A percentile compares a stretch with the other conserved stretches of the same genome.
Evolutionary conservation across 768 basidiomycete species (phyloP).

Genomic region (Phanerochaete carnosa): DNA sequence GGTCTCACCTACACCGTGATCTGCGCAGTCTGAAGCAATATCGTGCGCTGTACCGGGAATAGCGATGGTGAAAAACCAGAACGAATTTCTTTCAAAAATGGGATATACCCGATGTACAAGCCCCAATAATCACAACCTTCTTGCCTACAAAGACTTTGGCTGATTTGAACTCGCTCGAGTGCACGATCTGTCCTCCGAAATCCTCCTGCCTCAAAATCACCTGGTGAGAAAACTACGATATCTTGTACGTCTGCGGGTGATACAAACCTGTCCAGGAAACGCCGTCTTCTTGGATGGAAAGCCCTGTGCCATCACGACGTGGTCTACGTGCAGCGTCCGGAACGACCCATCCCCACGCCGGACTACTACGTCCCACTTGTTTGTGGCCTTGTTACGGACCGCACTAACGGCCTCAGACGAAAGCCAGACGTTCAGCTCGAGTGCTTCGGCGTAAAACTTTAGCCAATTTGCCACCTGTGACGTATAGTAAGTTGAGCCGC

Average conservation of each 20-base stretch:
- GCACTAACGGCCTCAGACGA: constrained; percentile 30
- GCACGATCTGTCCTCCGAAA: constrained; percentile 61
- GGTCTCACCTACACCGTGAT: constrained; percentile 39
- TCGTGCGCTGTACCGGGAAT: constrained; percentile 38
- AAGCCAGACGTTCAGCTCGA: constrained; percentile 67
- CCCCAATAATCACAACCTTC: constrained; percentile 67
- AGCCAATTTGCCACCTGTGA: constrained; percentile 62
- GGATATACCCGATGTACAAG: constrained; percentile 45
- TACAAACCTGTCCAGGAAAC: constrained; percentile 56
- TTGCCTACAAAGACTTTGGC: constrained; percentile 60
- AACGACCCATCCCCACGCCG: constrained; percentile 33
- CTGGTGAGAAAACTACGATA: too few relatives aligned
- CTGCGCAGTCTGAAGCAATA: constrained; percentile 43
- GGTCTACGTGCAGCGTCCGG: constrained; percentile 26
- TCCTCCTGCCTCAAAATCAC: too few relatives aligned
- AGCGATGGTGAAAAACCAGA: background rate
- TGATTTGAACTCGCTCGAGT: constrained; percentile 52
- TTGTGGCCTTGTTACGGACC: constrained; percentile 14
- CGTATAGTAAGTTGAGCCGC: background rate
- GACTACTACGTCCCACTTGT: constrained; percentile 27
- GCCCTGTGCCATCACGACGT: constrained; percentile 39
- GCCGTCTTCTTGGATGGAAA: constrained; percentile 34
- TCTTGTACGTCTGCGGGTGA: too few relatives aligned
- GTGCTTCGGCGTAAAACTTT: constrained; percentile 54
- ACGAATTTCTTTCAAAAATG: background rate